phyloP scores from a whole-genome alignment of 2,329 filamentous ascomycete species.

The Colletotrichum higginsianum region DNA sequence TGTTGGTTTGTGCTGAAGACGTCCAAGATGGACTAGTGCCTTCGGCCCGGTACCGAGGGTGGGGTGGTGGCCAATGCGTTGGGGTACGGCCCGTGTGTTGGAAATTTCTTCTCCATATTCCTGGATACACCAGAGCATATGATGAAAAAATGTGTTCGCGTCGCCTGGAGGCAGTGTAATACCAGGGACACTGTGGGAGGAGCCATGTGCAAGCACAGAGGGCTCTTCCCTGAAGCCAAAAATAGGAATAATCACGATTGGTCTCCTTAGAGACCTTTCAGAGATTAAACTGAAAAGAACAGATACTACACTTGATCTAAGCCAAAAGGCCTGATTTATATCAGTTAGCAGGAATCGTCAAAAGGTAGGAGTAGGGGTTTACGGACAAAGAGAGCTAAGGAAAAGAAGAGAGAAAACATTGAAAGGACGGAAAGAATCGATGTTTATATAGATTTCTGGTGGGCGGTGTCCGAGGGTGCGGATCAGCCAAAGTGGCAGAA shows the following conservation, averaged over 20 bases:
- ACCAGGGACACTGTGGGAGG: constrained; percentile 79
- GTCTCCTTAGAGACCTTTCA: constrained; percentile 83
- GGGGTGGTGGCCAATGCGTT: too few relatives aligned
- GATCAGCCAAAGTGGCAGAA: constrained; percentile 13
- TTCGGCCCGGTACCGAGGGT: too few relatives aligned
- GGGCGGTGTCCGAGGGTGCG: constrained; percentile 4
- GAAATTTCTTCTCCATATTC: constrained; percentile 69
- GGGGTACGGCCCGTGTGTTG: too few relatives aligned
- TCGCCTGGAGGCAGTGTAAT: constrained; percentile 82
- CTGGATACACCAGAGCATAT: constrained; percentile 64
- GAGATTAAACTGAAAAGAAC: constrained; percentile 98
- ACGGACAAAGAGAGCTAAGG: constrained; percentile 70
- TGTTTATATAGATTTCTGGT: constrained; percentile 50
- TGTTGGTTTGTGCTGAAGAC: accelerated
- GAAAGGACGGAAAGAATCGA: constrained; percentile 45
- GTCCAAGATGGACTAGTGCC: too few relatives aligned
- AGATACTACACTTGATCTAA: constrained; percentile 98
- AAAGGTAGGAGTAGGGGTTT: too few relatives aligned
- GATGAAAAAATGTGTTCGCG: constrained; percentile 76
- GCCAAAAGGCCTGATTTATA: constrained; percentile 65
- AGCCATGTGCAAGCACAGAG: constrained; percentile 82
- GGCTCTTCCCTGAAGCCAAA: constrained; percentile 69
- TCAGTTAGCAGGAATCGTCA: background rate
- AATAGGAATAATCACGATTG: constrained; percentile 88
- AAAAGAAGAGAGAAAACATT: constrained; percentile 64